Conservation (phyloP, 257 asterid species). For the Misopates orontium region DNA sequence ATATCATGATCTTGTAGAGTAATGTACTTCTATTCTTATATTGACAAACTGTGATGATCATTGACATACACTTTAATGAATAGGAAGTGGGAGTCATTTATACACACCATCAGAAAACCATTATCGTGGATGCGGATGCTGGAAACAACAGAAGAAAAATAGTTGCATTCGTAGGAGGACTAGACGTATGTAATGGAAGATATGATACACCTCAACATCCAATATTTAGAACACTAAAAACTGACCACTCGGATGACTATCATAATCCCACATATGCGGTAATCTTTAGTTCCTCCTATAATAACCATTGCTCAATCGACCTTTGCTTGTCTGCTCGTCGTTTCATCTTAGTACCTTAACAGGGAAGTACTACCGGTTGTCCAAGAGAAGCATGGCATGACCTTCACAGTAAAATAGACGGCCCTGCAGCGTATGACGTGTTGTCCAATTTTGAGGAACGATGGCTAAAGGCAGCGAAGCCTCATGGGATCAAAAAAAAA, state of each 20-base stretch:
- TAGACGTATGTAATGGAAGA: conserved; percentile 93
- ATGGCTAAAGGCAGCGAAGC: conserved; percentile 91
- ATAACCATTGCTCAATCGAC: neutral
- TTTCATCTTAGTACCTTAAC: conserved; percentile 21
- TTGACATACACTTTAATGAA: conserved; percentile 30
- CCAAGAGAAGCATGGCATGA: conserved; percentile 99
- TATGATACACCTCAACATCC: conserved; percentile 89
- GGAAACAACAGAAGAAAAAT: conserved; percentile 77
- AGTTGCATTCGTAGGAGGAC: conserved; percentile 87
- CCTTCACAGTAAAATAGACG: conserved; percentile 89
- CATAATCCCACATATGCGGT: conserved; percentile 91
- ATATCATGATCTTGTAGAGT: conserved; percentile 19
- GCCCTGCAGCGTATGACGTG: conserved; percentile 98
- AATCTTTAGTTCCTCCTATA: conserved; percentile 22
- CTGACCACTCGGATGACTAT: conserved; percentile 81
- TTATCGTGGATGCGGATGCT: conserved; percentile 93
- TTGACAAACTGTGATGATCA: too few relatives aligned
- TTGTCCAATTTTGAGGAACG: conserved; percentile 89
- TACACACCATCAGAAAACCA: conserved; percentile 98
- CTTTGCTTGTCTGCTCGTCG: conserved; percentile 6
- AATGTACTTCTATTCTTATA: too few relatives aligned
- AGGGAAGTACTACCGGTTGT: conserved; percentile 79
- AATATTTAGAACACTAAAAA: conserved; percentile 65
- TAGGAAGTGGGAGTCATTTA: conserved; percentile 96
- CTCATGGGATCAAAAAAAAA: conserved; percentile 79